phyloP scores from a whole-genome alignment of 169 alveolate species.

The Cryptosporidium xiaoi region DNA sequence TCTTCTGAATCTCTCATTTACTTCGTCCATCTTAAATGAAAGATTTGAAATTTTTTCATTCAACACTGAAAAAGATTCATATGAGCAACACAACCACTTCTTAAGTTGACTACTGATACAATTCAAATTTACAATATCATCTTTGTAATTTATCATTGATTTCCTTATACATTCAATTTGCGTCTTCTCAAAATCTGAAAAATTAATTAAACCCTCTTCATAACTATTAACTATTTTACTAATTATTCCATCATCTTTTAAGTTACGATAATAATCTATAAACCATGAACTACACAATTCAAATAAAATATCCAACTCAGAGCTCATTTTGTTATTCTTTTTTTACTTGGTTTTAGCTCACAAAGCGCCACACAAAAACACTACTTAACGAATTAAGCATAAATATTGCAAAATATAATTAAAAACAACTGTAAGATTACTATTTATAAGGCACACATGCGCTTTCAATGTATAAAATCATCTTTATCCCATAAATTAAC shows the following conservation, averaged over 20 bases:
- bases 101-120: neutral
- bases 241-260: neutral
- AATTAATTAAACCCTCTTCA: neutral
- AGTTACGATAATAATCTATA: neutral
- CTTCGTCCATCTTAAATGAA: slow-evolving; percentile 18
- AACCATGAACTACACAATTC: slow-evolving; percentile 39
- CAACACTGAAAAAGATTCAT: slow-evolving; percentile 3
- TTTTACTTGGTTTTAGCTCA: neutral
- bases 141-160: neutral
- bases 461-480: too few species aligned
- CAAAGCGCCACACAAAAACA: too few species aligned
- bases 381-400: too few species aligned
- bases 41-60: neutral
- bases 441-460: too few species aligned
- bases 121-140: slow-evolving; percentile 2
- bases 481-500: too few species aligned
- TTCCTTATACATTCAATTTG: neutral
- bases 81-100: neutral
- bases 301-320: neutral
- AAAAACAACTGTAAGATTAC: too few species aligned
- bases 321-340: neutral
- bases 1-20: slow-evolving; percentile 10
- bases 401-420: too few species aligned
- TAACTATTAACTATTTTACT: neutral
- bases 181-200: neutral